Percentiles rank a stretch among this genome's conserved stretches.
phyloP scores from a whole-genome alignment of 441 rosid genomes.

The Capsella rubella region DNA sequence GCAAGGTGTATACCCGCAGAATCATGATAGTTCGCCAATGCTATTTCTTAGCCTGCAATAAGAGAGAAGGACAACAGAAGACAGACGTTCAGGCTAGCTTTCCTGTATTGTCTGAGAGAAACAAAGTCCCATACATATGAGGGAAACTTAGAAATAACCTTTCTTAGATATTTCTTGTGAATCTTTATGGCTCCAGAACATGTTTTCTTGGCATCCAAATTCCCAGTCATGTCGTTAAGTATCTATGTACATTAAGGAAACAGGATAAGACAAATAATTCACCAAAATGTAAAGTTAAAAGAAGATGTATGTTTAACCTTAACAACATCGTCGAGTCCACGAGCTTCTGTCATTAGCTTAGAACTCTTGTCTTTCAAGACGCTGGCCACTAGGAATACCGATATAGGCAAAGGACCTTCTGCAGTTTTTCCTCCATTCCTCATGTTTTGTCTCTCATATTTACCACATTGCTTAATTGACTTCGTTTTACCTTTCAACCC shows the following conservation, averaged over 20 bases:
- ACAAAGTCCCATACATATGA: constrained; percentile 10
- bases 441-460: constrained; percentile 89
- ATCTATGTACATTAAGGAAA: constrained; percentile 53
- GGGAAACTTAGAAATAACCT: constrained; percentile 52
- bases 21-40: constrained; percentile 24
- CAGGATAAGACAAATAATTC: constrained; percentile 1
- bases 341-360: constrained; percentile 78
- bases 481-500: constrained; percentile 65
- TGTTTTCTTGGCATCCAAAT: constrained; percentile 89
- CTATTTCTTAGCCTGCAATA: constrained; percentile 45
- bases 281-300: not conserved
- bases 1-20: not conserved
- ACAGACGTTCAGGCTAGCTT: constrained; percentile 7
- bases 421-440: constrained; percentile 57
- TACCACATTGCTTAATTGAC: constrained; percentile 76
- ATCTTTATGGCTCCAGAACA: constrained; percentile 91
- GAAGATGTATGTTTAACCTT: constrained; percentile 57
- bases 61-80: constrained; percentile 26
- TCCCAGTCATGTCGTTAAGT: constrained; percentile 88
- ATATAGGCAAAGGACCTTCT: constrained; percentile 87
- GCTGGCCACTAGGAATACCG: constrained; percentile 93
- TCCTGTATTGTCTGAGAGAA: not conserved
- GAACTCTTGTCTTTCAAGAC: constrained; percentile 93
- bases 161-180: constrained; percentile 86
- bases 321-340: constrained; percentile 95